Percentiles rank a stretch among this genome's conserved stretches.
phyloP scores from a whole-genome alignment of 1,139 yeast species.

The Eremothecium gossypii region DNA sequence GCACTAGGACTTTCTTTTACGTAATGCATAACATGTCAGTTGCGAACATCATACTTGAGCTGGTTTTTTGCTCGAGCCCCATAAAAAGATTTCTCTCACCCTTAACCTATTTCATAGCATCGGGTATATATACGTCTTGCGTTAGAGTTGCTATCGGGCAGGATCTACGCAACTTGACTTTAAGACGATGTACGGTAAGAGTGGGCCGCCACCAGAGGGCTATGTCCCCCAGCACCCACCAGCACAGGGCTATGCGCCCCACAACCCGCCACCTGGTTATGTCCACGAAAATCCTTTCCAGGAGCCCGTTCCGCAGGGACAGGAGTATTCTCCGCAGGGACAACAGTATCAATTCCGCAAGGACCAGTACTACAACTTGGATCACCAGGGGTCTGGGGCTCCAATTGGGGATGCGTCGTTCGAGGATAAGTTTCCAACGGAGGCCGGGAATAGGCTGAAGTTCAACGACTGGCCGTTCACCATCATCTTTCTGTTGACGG shows the following conservation, averaged over 20 bases:
- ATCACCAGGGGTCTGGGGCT: conserved; percentile 32
- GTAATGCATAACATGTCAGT: too few species aligned
- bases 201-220: not conserved
- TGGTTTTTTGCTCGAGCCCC: too few species aligned
- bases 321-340: conserved; percentile 2
- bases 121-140: too few species aligned
- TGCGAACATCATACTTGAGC: too few species aligned
- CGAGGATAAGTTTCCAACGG: conserved; percentile 33
- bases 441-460: conserved; percentile 45
- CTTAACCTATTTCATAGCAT: too few species aligned
- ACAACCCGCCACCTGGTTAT: conserved; percentile 4
- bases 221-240: not conserved
- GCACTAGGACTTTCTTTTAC: too few species aligned
- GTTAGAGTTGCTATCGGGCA: too few species aligned
- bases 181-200: conserved; percentile 7
- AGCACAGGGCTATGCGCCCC: not conserved
- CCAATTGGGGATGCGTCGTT: conserved; percentile 55
- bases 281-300: not conserved
- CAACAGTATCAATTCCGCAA: conserved; percentile 24
- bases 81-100: too few species aligned
- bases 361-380: conserved; percentile 25
- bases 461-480: conserved; percentile 71
- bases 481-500: conserved; percentile 49
- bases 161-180: too few species aligned
- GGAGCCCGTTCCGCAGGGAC: conserved; percentile 2